Conservation (phyloP, 1,284 basidiomycete species). For the Malassezia vespertilionis region DNA sequence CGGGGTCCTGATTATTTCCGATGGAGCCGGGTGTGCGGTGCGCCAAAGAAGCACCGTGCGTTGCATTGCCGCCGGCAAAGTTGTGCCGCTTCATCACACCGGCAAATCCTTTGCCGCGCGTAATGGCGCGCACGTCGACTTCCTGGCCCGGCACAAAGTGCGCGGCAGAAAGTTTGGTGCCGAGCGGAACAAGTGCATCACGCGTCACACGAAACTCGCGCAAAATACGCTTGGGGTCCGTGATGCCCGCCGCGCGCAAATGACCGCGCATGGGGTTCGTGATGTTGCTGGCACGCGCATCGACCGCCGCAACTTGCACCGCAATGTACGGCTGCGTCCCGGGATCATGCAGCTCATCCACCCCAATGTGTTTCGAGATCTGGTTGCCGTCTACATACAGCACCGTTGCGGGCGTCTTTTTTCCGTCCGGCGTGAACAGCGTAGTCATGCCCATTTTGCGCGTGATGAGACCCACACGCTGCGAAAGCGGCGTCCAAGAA, state of each 20-base stretch:
- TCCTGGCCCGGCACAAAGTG: slow-evolving; percentile 97
- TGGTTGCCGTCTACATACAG: slow-evolving; percentile 61
- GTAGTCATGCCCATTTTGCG: slow-evolving; percentile 91
- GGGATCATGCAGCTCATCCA: neutral
- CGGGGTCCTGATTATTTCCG: slow-evolving; percentile 80
- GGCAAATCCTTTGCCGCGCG: slow-evolving; percentile 92
- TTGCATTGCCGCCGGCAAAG: slow-evolving; percentile 79
- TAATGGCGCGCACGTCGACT: slow-evolving; percentile 84
- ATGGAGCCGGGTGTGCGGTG: slow-evolving; percentile 88
- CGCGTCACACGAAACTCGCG: slow-evolving; percentile 79
- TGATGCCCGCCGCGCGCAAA: slow-evolving; percentile 67
- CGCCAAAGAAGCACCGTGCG: slow-evolving; percentile 90
- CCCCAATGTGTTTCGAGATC: slow-evolving; percentile 25
- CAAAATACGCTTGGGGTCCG: slow-evolving; percentile 68
- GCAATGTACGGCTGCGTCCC: slow-evolving; percentile 24
- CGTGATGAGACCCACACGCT: slow-evolving; percentile 76
- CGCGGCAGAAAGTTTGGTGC: slow-evolving; percentile 74
- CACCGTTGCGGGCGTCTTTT: slow-evolving; percentile 78
- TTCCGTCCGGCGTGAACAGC: slow-evolving; percentile 81
- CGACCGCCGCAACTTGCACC: slow-evolving; percentile 51
- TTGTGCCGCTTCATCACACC: slow-evolving; percentile 95
- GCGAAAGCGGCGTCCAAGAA: slow-evolving; percentile 70
- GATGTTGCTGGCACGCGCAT: slow-evolving; percentile 53
- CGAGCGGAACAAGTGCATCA: slow-evolving; percentile 79
- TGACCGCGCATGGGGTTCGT: slow-evolving; percentile 83